Conservation (phyloP, 352 stramenopile species). For the Globisporangium lucens region DNA sequence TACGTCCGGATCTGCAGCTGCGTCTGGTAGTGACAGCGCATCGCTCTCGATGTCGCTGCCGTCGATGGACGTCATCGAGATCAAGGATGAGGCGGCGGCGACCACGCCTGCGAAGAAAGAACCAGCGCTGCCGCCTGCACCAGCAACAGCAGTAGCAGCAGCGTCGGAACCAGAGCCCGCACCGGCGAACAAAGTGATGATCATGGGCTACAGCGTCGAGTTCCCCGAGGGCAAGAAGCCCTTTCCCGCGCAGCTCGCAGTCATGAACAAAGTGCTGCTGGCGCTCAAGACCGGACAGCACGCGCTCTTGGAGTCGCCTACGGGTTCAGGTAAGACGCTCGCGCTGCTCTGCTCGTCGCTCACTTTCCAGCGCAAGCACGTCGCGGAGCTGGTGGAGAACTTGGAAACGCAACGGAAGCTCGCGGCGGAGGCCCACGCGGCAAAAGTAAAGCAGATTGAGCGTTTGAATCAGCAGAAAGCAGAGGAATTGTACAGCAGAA, state of each 20-base stretch:
- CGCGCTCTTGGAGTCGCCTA: slow-evolving; percentile 82
- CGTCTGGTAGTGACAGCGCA: neutral
- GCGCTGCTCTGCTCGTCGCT: slow-evolving; percentile 80
- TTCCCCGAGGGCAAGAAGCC: slow-evolving; percentile 79
- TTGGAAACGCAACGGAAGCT: slow-evolving; percentile 22
- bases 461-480: slow-evolving; percentile 6
- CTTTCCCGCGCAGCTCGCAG: slow-evolving; percentile 81
- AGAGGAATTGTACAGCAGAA: slow-evolving; percentile 5
- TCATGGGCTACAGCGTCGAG: slow-evolving; percentile 83
- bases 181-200: slow-evolving; percentile 40
- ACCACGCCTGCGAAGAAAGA: neutral
- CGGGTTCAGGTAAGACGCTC: slow-evolving; percentile 82
- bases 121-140: neutral
- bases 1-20: neutral
- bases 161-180: neutral
- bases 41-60: neutral
- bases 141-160: no score
- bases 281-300: slow-evolving; percentile 80
- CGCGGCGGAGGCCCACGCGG: slow-evolving; percentile 4
- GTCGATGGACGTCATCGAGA: slow-evolving; percentile 5
- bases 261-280: slow-evolving; percentile 85
- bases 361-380: slow-evolving; percentile 69
- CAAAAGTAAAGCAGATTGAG: slow-evolving; percentile 15
- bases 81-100: neutral
- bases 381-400: slow-evolving; percentile 32